Evolutionary conservation across 805 yeast genomes (phyloP), one percentile per base, ranked within the genome.

Genomic region (Hanseniaspora pseudoguilliermondii): DNA sequence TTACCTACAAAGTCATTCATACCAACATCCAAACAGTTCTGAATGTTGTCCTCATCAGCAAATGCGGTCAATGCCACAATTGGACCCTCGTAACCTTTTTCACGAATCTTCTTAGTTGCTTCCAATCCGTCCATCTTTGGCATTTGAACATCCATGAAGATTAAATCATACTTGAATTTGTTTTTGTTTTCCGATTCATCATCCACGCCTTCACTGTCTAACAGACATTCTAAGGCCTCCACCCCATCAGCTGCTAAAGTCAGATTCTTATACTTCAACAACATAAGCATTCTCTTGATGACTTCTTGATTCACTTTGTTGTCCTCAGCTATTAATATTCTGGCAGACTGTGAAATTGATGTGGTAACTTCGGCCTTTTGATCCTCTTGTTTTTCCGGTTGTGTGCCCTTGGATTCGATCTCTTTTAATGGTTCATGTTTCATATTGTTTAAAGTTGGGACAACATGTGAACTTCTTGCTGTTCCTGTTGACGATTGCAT

Each of bases 61-160:
- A 85, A 91, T 1, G 97, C 97, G 0, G 97, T 90, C 55, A 91
- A 75, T 0, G 97, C 97, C 40, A 91, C 93, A 57, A 93, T 89
- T 0, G 97, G 97, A 7, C 78, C 77, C 0, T 66, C 65, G 64
- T 78, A 86, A 5, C 75, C 71, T 58, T 85, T 67, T 46, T 84
- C 82, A 47, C 96, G 74, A 38, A 91, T 84, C 63, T 77, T 74
- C 59, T 73, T 79, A 0, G 97, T 89, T 0, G 97, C 95, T 27
- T 81, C 73, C 34, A 90, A 71, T 2, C 98, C 98, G 66, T 91
- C 97, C 61, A 89, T 75, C 63, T 80, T 83, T 5, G 97, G 97
- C 97, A 90, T 91, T 69, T 91, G 97, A 52, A 91, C 95, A 68
- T 91, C 98, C 98, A 91, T 91, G 65, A 91, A 86, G 1, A 93